Base-by-base conservation (phyloP, 1,284 basidiomycete genomes). In the Ganoderma lingzhi region DNA sequence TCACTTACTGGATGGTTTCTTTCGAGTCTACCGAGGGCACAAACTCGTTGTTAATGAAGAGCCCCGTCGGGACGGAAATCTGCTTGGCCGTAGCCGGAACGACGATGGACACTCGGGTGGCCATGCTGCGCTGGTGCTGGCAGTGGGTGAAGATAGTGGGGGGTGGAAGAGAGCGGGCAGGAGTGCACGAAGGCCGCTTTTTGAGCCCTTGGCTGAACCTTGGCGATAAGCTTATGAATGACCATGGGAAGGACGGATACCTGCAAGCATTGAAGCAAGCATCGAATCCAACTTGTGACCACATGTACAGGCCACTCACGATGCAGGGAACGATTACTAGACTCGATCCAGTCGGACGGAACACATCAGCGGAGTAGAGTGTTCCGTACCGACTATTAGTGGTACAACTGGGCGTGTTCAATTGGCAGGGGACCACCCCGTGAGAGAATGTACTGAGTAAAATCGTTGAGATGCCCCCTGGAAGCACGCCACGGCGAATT, bases 1-100 rank as follows among this genome's bases (percentile, higher is more conserved):
- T 3, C 19, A 19, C n/a, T 74, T 73, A 92, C 92, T 86, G 77
- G 76, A 92, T 87, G 63, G 82, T 79, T 66, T 91, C 89, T 30
- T 83, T 78, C 42, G 87, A 89, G 74, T 92, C 90, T 32, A 85
- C 84, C 12, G 90, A 93, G 15, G 86, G 79, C 39, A 95, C 92
- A 74, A 95, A 96, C 77, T 94, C 85, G 80, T 96, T 95, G 85
- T 95, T 91, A 81, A 98, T 97, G 85, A 97, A 97, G 55, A 97
- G 87, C 42, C 95, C 95, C 4, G 93, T 95, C 19, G 90, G 90
- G 42, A 95, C 84, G 41, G 84, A 83, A 67, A 95, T 82, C 76
- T 83, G 82, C 78, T 86, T 88, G 70, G 86, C 82, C 3, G 79
- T 79, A 14, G 73, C 73, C 17, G 80, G 73, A 32, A 82, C 63